These are phyloP conservation scores for Hypoxylon sp. DNA, from an alignment of 2,329 filamentous ascomycete species.

Conservation along the genomic window DNA sequence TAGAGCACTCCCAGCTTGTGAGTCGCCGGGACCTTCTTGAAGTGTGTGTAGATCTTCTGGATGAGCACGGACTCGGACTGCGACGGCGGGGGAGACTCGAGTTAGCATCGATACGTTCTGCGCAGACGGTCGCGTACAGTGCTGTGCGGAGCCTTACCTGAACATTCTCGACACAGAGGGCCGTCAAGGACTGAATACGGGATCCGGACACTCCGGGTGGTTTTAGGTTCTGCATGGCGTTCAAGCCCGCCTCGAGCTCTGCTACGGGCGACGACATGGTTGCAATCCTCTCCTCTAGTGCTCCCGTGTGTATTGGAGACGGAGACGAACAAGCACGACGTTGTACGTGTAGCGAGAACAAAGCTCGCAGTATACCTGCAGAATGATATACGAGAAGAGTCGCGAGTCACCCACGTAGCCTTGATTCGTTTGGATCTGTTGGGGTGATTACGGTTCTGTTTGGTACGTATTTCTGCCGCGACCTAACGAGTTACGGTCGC, in stretches of 20 bases:
- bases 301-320: slow-evolving; percentile 25
- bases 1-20: slow-evolving; percentile 99
- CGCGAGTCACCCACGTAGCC: slow-evolving; percentile 42
- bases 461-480: slow-evolving; percentile 39
- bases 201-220: slow-evolving; percentile 93
- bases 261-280: slow-evolving; percentile 84
- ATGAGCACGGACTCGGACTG: slow-evolving; percentile 95
- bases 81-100: slow-evolving; percentile 34
- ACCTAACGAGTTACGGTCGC: slow-evolving; percentile 42
- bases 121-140: slow-evolving; percentile 14
- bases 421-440: slow-evolving; percentile 35
- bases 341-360: slow-evolving; percentile 36
- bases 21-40: slow-evolving; percentile 91
- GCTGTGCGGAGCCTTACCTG: slow-evolving; percentile 71
- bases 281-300: slow-evolving; percentile 33
- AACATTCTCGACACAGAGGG: slow-evolving; percentile 86
- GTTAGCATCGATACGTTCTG: slow-evolving; percentile 34
- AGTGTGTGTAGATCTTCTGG: slow-evolving; percentile 95
- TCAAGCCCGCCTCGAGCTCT: slow-evolving; percentile 88
- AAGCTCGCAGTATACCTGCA: slow-evolving; percentile 36
- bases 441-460: slow-evolving; percentile 40
- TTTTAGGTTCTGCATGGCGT: slow-evolving; percentile 90
- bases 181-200: slow-evolving; percentile 87
- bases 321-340: slow-evolving; percentile 39
- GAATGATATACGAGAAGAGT: slow-evolving; percentile 32